Base-by-base conservation (phyloP, 768 basidiomycete genomes). In the Heimioporus sp. region DNA sequence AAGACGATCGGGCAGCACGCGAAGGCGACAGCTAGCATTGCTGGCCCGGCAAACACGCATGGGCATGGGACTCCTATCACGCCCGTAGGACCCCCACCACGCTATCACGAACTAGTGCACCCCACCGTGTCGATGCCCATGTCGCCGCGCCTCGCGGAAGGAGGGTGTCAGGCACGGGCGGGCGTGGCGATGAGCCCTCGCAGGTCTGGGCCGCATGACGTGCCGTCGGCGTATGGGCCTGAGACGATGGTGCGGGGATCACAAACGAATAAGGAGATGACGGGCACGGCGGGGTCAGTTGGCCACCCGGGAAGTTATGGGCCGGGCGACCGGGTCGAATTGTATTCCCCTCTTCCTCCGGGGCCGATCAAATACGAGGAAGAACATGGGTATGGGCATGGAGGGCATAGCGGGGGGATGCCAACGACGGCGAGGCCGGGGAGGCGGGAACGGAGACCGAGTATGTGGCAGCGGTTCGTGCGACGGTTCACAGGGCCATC, bases 381-480 rank as follows among this genome's bases (percentile, higher is more conserved):
- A 17, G 61, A 50, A 10, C 52, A 10, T 6, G 54, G 32, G 30
- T 30, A 15, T 19, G 48, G 36, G 4, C 28, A 20, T 13, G 52
- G 24, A 28, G 24, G 24, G 5, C 7, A 28, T 28, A 28, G 24
- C 7, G 24, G 24, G 24, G 7, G 24, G 24, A 6, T 28, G 7
- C 7, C 24, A 28, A 37, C 52, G 35, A 35, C 7, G 28, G 13
- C 41, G 31, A 48, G 55, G 20, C 43, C 46, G 10, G 44, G 32
- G 24, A 30, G 11, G 17, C 55, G 61, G 5, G 56, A 64, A 34
- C 64, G 64, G 16, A 48, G 56, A 6, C 56, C 59, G n/a, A 65
- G 65, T 2, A 20, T 66, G 11, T 65, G 64, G 64, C 53, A 53
- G 43, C 62, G 59, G 31, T 59, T 65, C 24, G 62, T 66, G 43